A percentile compares a stretch with the other conserved stretches of the same genome.
These are phyloP conservation scores for Macrolepiota albuminosa DNA, from an alignment of 768 basidiomycete species.

Conservation along the genomic window DNA sequence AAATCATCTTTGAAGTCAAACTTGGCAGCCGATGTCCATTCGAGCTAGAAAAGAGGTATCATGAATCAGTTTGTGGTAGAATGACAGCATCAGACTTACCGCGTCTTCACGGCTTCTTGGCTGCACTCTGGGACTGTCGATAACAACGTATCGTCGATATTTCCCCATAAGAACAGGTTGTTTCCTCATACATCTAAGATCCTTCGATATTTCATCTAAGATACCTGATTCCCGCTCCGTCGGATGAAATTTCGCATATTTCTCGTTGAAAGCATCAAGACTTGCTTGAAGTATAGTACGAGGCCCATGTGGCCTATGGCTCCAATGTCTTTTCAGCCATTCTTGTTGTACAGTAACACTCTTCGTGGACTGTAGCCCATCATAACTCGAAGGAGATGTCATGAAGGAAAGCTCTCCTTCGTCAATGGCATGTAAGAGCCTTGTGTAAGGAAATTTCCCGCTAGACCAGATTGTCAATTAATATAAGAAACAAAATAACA, in stretches of 20 bases:
- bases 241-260: slow-evolving; percentile 29
- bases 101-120: slow-evolving; percentile 28
- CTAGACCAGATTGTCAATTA: slow-evolving; percentile 20
- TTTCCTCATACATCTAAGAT: slow-evolving; percentile 49
- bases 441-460: slow-evolving; percentile 32
- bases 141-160: slow-evolving; percentile 63
- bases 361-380: slow-evolving; percentile 13
- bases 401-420: slow-evolving; percentile 53
- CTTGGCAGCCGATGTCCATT: slow-evolving; percentile 39
- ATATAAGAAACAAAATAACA: not conserved
- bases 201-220: slow-evolving; percentile 41
- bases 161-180: slow-evolving; percentile 59
- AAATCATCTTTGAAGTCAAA: slow-evolving; percentile 63
- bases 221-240: slow-evolving; percentile 32
- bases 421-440: slow-evolving; percentile 45
- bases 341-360: slow-evolving; percentile 16
- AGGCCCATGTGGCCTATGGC: slow-evolving; percentile 25
- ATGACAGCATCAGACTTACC: slow-evolving; percentile 34
- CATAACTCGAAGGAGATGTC: slow-evolving; percentile 37
- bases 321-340: slow-evolving; percentile 38
- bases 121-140: slow-evolving; percentile 35
- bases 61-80: not conserved
- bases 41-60: slow-evolving; percentile 38
- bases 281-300: slow-evolving; percentile 41
- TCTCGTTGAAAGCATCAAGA: slow-evolving; percentile 33